Percentiles rank a stretch among this genome's conserved stretches.
Evolutionary conservation across 2,329 filamentous ascomycete genomes (phyloP).

Genomic region (Lojkania enalia): DNA sequence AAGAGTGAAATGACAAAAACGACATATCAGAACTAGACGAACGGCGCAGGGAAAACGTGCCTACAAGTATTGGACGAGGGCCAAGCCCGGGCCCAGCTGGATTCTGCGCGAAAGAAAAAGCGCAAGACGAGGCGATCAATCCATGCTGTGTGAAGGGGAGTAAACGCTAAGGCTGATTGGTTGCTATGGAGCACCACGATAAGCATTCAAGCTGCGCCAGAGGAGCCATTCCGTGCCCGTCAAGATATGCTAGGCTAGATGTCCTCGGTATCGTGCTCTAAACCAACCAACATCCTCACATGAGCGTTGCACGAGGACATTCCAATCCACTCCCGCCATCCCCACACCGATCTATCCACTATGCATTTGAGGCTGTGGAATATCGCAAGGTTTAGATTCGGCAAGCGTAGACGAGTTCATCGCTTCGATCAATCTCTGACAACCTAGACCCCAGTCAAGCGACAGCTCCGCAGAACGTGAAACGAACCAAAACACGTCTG

Average conservation of each 20-base stretch:
- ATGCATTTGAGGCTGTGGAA: too few species aligned
- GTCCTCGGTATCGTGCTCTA: background rate
- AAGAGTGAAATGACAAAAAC: background rate
- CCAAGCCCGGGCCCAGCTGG: conserved; percentile 4
- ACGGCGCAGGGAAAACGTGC: conserved; percentile 32
- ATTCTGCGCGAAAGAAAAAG: background rate
- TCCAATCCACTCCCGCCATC: too few species aligned
- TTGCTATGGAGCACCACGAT: conserved; percentile 1
- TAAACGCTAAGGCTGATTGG: background rate
- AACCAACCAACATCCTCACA: background rate
- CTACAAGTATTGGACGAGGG: conserved; percentile 35
- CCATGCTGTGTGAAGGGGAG: conserved; percentile 1
- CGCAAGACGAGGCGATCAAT: conserved; percentile 2
- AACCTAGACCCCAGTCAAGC: background rate
- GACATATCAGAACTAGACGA: background rate
- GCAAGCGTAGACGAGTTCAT: background rate
- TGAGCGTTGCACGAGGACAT: background rate
- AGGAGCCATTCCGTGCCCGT: background rate
- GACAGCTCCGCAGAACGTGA: conserved; percentile 6
- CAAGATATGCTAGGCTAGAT: background rate
- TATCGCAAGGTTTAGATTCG: too few species aligned
- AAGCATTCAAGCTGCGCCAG: conserved; percentile 3
- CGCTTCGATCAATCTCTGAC: conserved; percentile 4
- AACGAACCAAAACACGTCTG: conserved; percentile 7
- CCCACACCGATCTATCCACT: too few species aligned